Evolutionary conservation across 2,329 filamentous ascomycete genomes (phyloP).

Genomic region (Fusarium robinianum): DNA sequence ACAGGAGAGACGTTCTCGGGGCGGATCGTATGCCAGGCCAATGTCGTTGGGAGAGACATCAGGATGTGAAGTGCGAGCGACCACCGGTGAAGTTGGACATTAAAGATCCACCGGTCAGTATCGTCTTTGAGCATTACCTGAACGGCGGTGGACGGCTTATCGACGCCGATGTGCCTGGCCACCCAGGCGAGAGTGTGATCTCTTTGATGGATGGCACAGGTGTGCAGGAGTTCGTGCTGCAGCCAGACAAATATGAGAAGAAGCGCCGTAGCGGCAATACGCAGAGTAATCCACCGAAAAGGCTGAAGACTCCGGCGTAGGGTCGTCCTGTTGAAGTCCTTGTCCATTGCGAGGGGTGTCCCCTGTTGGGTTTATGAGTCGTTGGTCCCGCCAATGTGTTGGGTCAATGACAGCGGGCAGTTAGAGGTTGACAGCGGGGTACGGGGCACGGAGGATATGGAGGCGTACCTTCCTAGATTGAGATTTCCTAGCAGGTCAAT

Average conservation of each 20-base stretch:
- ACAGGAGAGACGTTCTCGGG: constrained; percentile 33
- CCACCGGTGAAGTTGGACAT: constrained; percentile 10
- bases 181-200: constrained; percentile 21
- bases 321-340: no score
- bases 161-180: constrained; percentile 21
- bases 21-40: constrained; percentile 38
- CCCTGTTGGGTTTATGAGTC: no score
- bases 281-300: no score
- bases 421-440: no score
- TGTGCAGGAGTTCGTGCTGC: constrained; percentile 11
- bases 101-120: constrained; percentile 17
- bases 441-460: no score
- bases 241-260: constrained; percentile 9
- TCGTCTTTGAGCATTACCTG: constrained; percentile 25
- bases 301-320: no score
- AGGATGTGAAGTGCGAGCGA: neutral
- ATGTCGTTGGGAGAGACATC: constrained; percentile 31
- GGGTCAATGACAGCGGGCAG: no score
- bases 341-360: no score
- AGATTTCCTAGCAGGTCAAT: no score
- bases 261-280: neutral
- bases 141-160: constrained; percentile 10
- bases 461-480: no score
- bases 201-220: constrained; percentile 13
- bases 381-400: no score